Percentiles rank a stretch among this genome's conserved stretches.
Evolutionary conservation across 2,329 filamentous ascomycete genomes (phyloP).

Genomic region (Pestalotiopsis sp.): DNA sequence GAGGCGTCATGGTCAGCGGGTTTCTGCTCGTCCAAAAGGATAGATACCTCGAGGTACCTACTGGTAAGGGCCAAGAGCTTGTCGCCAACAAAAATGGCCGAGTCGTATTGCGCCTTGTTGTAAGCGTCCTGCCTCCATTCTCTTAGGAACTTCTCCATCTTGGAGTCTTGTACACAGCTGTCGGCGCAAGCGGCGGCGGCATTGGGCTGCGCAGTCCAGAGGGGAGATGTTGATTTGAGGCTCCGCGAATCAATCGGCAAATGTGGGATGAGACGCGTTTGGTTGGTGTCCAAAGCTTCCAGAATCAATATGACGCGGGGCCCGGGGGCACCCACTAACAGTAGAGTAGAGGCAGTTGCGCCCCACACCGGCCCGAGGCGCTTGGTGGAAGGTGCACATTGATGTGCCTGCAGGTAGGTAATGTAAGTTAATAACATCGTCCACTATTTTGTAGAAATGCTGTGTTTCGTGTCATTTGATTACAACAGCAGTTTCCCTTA

Average conservation of each 20-base stretch:
- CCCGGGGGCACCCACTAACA: too few species aligned
- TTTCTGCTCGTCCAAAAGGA: neutral
- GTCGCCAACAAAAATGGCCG: constrained; percentile 95
- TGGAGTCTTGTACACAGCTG: constrained; percentile 12
- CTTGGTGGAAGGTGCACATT: too few species aligned
- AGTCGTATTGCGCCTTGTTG: constrained; percentile 94
- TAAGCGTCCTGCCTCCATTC: constrained; percentile 95
- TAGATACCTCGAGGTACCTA: constrained; percentile 45
- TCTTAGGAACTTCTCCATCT: constrained; percentile 90
- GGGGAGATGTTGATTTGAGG: neutral
- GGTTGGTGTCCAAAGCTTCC: too few species aligned
- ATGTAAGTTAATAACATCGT: too few species aligned
- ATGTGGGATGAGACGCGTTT: too few species aligned
- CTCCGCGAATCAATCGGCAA: neutral
- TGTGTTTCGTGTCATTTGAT: too few species aligned
- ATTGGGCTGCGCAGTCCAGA: neutral
- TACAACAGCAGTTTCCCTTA: too few species aligned
- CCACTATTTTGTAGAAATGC: too few species aligned
- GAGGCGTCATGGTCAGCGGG: constrained; percentile 13
- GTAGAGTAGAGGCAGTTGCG: too few species aligned
- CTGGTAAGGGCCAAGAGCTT: constrained; percentile 94
- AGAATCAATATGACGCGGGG: neutral
- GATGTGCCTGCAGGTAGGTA: too few species aligned
- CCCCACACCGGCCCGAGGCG: too few species aligned
- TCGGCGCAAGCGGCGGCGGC: neutral